A percentile compares a stretch with the other conserved stretches of the same genome.
Evolutionary conservation across 2,329 filamentous ascomycete genomes (phyloP).

Genomic region (Colletotrichum sp.): DNA sequence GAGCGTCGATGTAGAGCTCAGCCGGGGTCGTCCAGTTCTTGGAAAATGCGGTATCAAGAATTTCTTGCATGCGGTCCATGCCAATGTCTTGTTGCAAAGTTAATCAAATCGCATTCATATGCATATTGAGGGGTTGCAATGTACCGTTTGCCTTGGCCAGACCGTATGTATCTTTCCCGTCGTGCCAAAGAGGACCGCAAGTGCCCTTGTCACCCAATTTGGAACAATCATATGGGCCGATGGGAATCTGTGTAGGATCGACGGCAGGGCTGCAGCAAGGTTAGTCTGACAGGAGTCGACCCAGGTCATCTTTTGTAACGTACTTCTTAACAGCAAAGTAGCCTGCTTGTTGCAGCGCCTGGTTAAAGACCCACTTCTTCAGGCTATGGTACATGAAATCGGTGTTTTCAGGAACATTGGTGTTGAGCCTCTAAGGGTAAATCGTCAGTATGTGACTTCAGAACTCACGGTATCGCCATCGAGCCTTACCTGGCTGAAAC

Average conservation of each 20-base stretch:
- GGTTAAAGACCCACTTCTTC: background rate
- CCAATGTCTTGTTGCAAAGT: background rate
- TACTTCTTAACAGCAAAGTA: conserved; percentile 10
- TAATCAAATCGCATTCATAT: background rate
- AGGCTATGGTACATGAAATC: conserved; percentile 6
- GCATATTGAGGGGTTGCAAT: background rate
- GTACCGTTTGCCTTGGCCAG: background rate
- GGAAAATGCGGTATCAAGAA: background rate
- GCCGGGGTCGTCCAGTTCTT: conserved; percentile 9
- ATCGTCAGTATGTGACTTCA: background rate
- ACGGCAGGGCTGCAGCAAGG: background rate
- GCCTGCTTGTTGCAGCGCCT: background rate
- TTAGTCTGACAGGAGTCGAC: background rate
- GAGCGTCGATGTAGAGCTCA: background rate
- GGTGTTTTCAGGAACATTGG: background rate
- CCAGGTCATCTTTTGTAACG: background rate
- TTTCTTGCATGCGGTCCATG: background rate
- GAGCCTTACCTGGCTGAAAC: background rate
- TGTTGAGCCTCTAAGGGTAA: background rate
- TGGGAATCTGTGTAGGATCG: background rate
- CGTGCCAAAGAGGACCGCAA: conserved; percentile 10
- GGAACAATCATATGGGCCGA: background rate
- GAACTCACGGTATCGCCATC: accelerated
- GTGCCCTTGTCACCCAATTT: background rate
- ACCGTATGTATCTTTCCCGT: conserved; percentile 2